phyloP scores from a whole-genome alignment of 2,329 filamentous ascomycete species.

The Ceratocystis albifundus region DNA sequence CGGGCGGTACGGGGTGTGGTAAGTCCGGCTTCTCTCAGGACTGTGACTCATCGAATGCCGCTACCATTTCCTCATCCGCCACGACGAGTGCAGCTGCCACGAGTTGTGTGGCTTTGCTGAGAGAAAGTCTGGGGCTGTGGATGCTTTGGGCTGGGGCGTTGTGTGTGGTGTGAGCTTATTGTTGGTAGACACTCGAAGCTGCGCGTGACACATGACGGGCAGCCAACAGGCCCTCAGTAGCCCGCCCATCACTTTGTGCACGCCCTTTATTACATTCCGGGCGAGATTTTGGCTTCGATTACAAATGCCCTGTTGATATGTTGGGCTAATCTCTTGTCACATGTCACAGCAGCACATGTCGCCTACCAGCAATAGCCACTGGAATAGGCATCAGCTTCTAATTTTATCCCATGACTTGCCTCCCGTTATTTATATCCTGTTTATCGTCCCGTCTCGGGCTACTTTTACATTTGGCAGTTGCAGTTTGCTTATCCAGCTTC shows the following conservation, averaged over 20 bases:
- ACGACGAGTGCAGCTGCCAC: constrained; percentile 4
- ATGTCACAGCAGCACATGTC: not conserved
- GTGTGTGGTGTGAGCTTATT: not conserved
- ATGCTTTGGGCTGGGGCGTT: not conserved
- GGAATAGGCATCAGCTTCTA: not conserved
- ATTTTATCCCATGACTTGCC: not conserved
- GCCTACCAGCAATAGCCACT: not conserved
- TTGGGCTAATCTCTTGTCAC: not conserved
- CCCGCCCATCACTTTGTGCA: not conserved
- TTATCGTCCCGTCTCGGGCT: not conserved
- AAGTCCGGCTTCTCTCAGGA: constrained; percentile 23
- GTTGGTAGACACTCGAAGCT: not conserved
- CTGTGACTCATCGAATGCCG: constrained; percentile 10
- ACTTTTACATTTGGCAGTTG: not conserved
- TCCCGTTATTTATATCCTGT: not conserved
- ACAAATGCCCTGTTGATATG: not conserved
- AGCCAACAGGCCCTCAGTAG: not conserved
- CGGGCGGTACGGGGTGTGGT: constrained; percentile 19
- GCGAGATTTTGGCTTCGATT: not conserved
- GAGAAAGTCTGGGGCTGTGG: not conserved
- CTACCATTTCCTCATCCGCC: not conserved
- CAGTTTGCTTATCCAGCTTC: not conserved
- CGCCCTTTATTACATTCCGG: not conserved
- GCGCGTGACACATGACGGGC: not conserved
- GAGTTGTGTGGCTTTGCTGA: not conserved